Percentiles rank a stretch among this genome's conserved stretches.
Conservation (phyloP, 768 basidiomycete species). For the Inosperma sp. region DNA sequence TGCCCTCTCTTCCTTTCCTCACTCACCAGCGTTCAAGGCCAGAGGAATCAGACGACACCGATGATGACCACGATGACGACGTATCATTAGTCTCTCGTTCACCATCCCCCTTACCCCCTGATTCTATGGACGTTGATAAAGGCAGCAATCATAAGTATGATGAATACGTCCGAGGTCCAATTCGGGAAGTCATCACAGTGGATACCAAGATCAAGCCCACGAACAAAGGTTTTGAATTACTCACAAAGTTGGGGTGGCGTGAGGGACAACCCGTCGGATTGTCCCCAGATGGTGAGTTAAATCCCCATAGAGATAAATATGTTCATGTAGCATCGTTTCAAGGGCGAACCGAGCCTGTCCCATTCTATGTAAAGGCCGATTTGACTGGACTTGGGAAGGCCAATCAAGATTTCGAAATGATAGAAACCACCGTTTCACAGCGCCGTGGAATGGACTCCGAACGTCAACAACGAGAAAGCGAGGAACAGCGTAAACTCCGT, state of each 20-base stretch:
- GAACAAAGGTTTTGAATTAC: constrained; percentile 78
- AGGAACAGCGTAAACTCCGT: constrained; percentile 66
- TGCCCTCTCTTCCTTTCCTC: constrained; percentile 49
- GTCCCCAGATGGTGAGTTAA: constrained; percentile 61
- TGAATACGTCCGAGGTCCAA: constrained; percentile 48
- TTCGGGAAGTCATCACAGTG: constrained; percentile 69
- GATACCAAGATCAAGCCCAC: constrained; percentile 74
- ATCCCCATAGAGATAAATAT: neutral
- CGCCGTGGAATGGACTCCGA: constrained; percentile 78
- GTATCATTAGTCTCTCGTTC: constrained; percentile 70
- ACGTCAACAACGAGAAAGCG: constrained; percentile 73
- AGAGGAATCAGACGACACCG: constrained; percentile 53
- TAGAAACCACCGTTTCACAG: constrained; percentile 80
- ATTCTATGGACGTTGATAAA: constrained; percentile 50
- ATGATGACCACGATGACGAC: too few relatives aligned
- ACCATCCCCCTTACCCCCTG: constrained; percentile 58
- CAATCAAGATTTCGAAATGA: constrained; percentile 76
- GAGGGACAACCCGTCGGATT: constrained; percentile 76
- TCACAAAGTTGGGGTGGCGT: constrained; percentile 78
- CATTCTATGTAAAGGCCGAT: constrained; percentile 76
- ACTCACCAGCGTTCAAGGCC: constrained; percentile 59
- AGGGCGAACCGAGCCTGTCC: constrained; percentile 83
- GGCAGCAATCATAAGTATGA: constrained; percentile 54
- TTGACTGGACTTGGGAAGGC: constrained; percentile 75
- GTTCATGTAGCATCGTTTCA: neutral